A percentile compares a stretch with the other conserved stretches of the same genome.
Conservation (phyloP, 768 basidiomycete genomes). For the Cytidiella melzeri region DNA sequence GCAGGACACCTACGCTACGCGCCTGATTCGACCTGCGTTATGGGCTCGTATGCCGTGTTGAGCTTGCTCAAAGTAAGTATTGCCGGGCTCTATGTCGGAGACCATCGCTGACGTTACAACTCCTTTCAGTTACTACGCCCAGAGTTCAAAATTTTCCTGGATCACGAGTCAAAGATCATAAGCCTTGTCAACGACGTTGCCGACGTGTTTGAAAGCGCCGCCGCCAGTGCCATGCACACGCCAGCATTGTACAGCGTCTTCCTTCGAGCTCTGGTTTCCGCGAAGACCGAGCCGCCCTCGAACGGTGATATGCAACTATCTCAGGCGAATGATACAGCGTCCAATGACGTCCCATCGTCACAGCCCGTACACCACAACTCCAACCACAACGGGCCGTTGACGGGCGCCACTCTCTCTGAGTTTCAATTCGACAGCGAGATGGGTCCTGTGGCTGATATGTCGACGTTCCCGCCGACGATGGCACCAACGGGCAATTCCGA, state of each 20-base stretch:
- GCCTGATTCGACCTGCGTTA: slow-evolving; percentile 88
- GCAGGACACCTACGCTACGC: slow-evolving; percentile 74
- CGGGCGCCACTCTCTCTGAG: slow-evolving; percentile 34
- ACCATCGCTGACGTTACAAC: background rate
- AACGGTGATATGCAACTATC: slow-evolving; percentile 1
- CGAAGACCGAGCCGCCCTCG: slow-evolving; percentile 30
- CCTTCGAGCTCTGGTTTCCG: slow-evolving; percentile 69
- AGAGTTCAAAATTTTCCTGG: slow-evolving; percentile 72
- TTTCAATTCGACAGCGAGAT: slow-evolving; percentile 79
- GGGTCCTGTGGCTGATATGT: slow-evolving; percentile 77
- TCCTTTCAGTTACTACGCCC: slow-evolving; percentile 65
- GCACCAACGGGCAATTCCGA: slow-evolving; percentile 39
- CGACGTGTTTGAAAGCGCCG: slow-evolving; percentile 67
- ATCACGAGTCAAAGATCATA: slow-evolving; percentile 67
- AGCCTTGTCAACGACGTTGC: slow-evolving; percentile 75
- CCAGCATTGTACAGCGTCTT: slow-evolving; percentile 86
- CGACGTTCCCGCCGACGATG: slow-evolving; percentile 88
- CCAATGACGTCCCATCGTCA: slow-evolving; percentile 1
- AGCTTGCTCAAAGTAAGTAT: slow-evolving; percentile 80
- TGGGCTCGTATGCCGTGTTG: slow-evolving; percentile 87
- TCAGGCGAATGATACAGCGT: slow-evolving; percentile 3
- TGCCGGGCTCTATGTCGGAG: background rate
- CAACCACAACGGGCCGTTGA: background rate
- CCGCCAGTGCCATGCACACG: slow-evolving; percentile 78
- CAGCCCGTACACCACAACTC: background rate